These are phyloP conservation scores for Clitoria ternatea DNA, from an alignment of 306 rosid genomes.

Conservation along the genomic window DNA sequence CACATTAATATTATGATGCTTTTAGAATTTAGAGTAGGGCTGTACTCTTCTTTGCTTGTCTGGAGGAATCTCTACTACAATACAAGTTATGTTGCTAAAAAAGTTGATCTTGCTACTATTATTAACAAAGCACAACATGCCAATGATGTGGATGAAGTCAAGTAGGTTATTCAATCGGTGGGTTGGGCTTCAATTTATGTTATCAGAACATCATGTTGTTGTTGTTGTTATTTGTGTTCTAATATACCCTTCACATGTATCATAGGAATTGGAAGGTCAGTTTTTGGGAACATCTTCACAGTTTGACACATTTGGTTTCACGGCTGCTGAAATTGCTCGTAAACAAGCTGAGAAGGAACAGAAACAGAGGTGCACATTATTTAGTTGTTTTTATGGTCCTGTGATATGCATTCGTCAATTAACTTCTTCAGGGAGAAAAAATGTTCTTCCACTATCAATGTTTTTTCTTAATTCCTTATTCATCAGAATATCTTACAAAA, in stretches of 20 bases:
- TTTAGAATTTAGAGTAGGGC: not conserved
- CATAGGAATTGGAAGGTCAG: conserved; percentile 80
- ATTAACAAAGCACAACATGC: not conserved
- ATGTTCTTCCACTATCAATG: not conserved
- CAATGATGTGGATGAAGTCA: conserved; percentile 1
- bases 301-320: conserved; percentile 92
- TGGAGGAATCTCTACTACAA: conserved; percentile 12
- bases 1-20: not conserved
- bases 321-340: conserved; percentile 80
- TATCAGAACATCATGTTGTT: not conserved
- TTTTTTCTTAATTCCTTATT: not conserved
- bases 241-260: conserved; percentile 12
- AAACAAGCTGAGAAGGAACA: conserved; percentile 93
- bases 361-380: conserved; percentile 59
- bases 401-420: not conserved
- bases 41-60: conserved; percentile 4
- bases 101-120: not conserved
- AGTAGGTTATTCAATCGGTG: conserved; percentile 4
- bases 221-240: not conserved
- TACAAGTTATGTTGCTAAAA: not conserved
- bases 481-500: not conserved
- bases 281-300: conserved; percentile 74
- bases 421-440: not conserved
- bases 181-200: not conserved
- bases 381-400: conserved; percentile 15